phyloP scores from a whole-genome alignment of 768 basidiomycete species.

The Serendipita sp. region DNA sequence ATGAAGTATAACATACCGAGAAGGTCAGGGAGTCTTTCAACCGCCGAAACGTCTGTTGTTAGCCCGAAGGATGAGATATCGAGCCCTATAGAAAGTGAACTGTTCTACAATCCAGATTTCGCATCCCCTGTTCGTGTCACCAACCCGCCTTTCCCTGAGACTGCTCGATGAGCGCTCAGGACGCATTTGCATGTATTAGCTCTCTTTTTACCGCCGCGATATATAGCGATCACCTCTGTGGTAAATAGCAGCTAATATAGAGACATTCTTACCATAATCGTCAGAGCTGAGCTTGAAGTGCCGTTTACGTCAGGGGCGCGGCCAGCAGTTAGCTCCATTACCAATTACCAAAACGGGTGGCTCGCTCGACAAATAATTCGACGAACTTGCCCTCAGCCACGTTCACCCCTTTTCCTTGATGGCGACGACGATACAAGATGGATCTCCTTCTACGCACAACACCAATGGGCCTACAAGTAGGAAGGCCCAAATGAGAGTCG shows the following conservation, averaged over 20 bases:
- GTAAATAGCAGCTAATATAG: background rate
- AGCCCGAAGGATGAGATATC: background rate
- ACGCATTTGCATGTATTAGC: background rate
- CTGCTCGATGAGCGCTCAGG: background rate
- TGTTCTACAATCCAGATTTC: background rate
- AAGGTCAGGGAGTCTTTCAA: constrained; percentile 1
- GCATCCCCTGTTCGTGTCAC: background rate
- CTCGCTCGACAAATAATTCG: background rate
- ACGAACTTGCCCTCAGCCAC: background rate
- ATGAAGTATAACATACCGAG: background rate
- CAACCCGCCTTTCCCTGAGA: background rate
- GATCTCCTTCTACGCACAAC: background rate
- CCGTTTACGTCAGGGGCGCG: background rate
- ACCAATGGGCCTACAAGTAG: background rate
- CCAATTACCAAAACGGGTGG: no score
- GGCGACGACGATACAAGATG: background rate
- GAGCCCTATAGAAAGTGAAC: background rate
- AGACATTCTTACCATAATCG: background rate
- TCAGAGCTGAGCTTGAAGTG: background rate
- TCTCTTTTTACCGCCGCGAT: background rate
- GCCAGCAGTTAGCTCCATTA: no score
- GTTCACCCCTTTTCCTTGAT: background rate
- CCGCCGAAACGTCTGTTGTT: background rate
- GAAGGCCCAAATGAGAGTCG: background rate
- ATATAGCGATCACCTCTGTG: background rate